phyloP scores from a whole-genome alignment of 1,139 yeast genomes.

The Diutina siamensis region DNA sequence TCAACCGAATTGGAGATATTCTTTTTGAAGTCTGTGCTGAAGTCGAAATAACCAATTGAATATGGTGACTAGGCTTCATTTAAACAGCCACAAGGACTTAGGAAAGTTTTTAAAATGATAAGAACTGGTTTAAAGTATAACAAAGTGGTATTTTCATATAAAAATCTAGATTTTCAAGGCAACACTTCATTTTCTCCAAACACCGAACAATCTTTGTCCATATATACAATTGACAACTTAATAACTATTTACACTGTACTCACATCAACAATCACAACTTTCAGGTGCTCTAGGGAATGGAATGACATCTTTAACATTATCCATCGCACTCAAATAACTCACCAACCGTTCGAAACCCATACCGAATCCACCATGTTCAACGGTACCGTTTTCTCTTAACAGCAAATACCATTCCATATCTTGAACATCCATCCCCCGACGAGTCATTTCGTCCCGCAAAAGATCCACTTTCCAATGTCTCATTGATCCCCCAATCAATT shows the following conservation, averaged over 20 bases:
- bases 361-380: conserved; percentile 97
- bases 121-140: no score
- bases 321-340: conserved; percentile 59
- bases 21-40: no score
- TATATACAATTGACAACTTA: neutral
- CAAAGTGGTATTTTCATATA: no score
- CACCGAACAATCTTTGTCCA: no score
- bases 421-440: conserved; percentile 41
- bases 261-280: conserved; percentile 23
- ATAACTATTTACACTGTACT: no score
- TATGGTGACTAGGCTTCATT: no score
- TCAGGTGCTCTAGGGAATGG: conserved; percentile 57
- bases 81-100: no score
- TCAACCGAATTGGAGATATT: no score
- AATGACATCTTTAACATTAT: conserved; percentile 74
- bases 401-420: conserved; percentile 75
- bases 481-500: conserved; percentile 87
- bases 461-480: conserved; percentile 59
- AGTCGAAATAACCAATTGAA: no score
- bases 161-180: no score
- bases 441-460: conserved; percentile 38
- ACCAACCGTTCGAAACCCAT: conserved; percentile 85
- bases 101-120: no score
- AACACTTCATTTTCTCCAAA: no score
- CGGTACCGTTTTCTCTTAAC: conserved; percentile 63